Base-by-base conservation (phyloP, 2,329 filamentous ascomycete species). In the Aspergillus hiratsukae region DNA sequence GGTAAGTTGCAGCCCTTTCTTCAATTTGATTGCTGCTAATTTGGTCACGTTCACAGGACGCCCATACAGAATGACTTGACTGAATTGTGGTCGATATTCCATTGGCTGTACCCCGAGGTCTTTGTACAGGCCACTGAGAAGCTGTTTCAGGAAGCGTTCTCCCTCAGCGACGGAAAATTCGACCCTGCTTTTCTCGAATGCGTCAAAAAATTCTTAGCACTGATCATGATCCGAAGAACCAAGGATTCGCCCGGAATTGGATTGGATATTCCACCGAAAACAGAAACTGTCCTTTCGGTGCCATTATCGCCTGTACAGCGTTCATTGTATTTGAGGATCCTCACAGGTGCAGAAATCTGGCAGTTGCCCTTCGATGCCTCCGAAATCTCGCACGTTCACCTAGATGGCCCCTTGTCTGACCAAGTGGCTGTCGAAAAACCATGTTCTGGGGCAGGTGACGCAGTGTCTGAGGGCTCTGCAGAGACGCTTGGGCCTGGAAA, bases 221-320 rank as follows among this genome's bases (percentile, higher is more conserved):
- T 83, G 1, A 76, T 86, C 49, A 86, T 86, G 83, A 71, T 86
- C 6, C 75, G 83, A 11, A 73, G 83, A 3, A 81, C 83, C 74
- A 86, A 86, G 63, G 75, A 76, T 48, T 82, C 79, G 37, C 76
- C 78, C 0, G 78, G 76, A 0, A 80, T 85, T 31, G 78, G 82
- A 52, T 74, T 85, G 1, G 31, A 79, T 19, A 71, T 86, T 4
- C 83, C 83, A 0, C 75, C 77, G 1, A 86, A 85, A 64, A 79
- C 78, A 46, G 83, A 86, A 58, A 71, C 84, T 0, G 70, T 83
- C 0, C 72, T 86, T 1, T 84, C 80, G 52, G 78, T 85, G 0
- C 83, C 83, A 0, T 67, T 86, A 0, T 83, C 81, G 0, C 80
- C 81, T 0, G 78, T 84, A 72, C 83, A 87, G 61, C 71, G 79